These are phyloP conservation scores for Echinosophora koreensis DNA, from an alignment of 306 rosid genomes.

Conservation along the genomic window DNA sequence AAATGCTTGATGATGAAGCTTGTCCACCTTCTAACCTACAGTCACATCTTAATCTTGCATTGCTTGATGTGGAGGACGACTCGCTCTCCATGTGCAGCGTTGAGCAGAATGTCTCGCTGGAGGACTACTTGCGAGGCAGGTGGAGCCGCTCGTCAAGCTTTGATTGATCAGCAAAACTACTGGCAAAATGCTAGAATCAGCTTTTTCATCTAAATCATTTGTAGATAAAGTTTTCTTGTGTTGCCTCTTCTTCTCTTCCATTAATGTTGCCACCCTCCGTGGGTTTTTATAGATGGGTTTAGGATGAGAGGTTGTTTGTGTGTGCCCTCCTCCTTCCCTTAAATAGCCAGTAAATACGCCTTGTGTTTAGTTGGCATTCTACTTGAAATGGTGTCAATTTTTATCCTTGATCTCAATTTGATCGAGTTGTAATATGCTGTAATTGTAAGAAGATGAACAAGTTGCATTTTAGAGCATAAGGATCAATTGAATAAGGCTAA, in stretches of 20 bases:
- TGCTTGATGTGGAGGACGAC: slow-evolving; percentile 93
- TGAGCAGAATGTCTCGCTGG: slow-evolving; percentile 77
- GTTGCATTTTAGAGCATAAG: slow-evolving; percentile 39
- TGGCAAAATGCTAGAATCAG: slow-evolving; percentile 36
- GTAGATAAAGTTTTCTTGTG: slow-evolving; percentile 55
- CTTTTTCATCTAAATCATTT: slow-evolving; percentile 49
- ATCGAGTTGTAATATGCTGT: slow-evolving; percentile 38
- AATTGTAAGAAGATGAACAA: slow-evolving; percentile 35
- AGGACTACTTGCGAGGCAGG: slow-evolving; percentile 88
- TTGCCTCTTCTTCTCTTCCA: slow-evolving; percentile 20
- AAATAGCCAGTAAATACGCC: slow-evolving; percentile 44
- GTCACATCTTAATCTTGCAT: slow-evolving; percentile 91
- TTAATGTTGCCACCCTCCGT: slow-evolving; percentile 23
- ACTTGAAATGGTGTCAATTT: slow-evolving; percentile 21
- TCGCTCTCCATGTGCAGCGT: slow-evolving; percentile 86
- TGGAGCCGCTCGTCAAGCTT: slow-evolving; percentile 98
- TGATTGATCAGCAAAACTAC: slow-evolving; percentile 60
- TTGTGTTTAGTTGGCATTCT: slow-evolving; percentile 35
- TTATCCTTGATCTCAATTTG: slow-evolving; percentile 46
- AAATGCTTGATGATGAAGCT: slow-evolving; percentile 65
- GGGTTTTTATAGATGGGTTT: slow-evolving; percentile 55
- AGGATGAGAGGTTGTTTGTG: slow-evolving; percentile 96
- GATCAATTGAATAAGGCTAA: background rate
- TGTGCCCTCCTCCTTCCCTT: slow-evolving; percentile 94
- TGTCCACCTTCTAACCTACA: slow-evolving; percentile 76